A percentile compares a stretch with the other conserved stretches of the same genome.
Evolutionary conservation across 306 rosid genomes (phyloP).

Genomic region (Quercus engelmannii): DNA sequence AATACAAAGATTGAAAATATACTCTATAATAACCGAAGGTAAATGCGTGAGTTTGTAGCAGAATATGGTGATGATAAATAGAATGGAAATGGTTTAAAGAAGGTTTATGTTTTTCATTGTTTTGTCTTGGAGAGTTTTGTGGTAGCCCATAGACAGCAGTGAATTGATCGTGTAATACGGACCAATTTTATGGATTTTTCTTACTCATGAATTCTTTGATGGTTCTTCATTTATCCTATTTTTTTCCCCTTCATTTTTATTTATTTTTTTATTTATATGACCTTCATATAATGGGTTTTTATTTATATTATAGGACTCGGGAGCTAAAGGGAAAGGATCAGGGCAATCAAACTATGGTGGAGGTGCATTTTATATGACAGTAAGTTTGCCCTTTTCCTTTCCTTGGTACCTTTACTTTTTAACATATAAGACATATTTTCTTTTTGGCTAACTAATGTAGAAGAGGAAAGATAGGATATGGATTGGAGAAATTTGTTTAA

Average conservation of each 20-base stretch:
- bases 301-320: conserved; percentile 34
- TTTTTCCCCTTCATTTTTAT: not conserved
- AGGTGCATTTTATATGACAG: conserved; percentile 63
- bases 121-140: not conserved
- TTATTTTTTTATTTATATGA: not conserved
- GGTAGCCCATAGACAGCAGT: not conserved
- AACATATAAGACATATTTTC: not conserved
- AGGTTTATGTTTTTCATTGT: not conserved
- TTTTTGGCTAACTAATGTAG: not conserved
- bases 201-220: not conserved
- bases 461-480: not conserved
- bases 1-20: not conserved
- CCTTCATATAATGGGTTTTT: conserved; percentile 2
- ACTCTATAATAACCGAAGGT: not conserved
- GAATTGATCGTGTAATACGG: not conserved
- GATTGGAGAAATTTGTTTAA: no score
- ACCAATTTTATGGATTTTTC: conserved; percentile 3
- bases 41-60: not conserved
- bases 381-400: conserved; percentile 39
- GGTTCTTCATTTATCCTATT: not conserved
- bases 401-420: not conserved
- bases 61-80: not conserved
- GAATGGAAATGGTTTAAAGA: not conserved
- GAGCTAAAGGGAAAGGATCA: conserved; percentile 37
- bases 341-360: conserved; percentile 55